Conservation (phyloP, 129 eudicot genomes). For the Chrysanthemum makinoi region DNA sequence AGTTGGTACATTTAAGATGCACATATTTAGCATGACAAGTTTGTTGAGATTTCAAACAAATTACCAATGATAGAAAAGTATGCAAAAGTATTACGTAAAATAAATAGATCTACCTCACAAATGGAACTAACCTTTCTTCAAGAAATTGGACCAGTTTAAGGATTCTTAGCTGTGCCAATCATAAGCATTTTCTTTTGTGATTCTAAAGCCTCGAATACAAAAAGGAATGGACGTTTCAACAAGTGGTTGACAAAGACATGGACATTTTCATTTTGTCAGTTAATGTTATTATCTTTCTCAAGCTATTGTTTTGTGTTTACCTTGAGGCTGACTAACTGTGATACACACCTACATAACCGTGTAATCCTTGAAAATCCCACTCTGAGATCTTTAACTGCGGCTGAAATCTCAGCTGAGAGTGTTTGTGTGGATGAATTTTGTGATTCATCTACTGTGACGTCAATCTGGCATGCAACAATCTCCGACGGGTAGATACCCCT, state of each 20-base stretch:
- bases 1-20: too few relatives aligned
- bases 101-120: too few relatives aligned
- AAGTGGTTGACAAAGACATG: constrained; percentile 23
- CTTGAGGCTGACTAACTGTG: constrained; percentile 41
- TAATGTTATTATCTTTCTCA: neutral
- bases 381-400: constrained; percentile 46
- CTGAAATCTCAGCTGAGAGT: constrained; percentile 39
- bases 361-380: constrained; percentile 59
- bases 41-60: too few relatives aligned
- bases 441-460: constrained; percentile 22
- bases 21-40: too few relatives aligned
- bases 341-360: constrained; percentile 59
- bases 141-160: too few relatives aligned
- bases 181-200: neutral
- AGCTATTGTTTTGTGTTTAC: constrained; percentile 15
- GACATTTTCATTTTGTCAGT: constrained; percentile 5
- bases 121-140: too few relatives aligned
- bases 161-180: neutral
- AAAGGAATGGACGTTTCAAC: constrained; percentile 19
- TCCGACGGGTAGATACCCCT: constrained; percentile 83
- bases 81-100: neutral
- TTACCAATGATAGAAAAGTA: too few relatives aligned
- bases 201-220: constrained; percentile 6
- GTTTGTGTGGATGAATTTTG: constrained; percentile 24
- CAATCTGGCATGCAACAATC: constrained; percentile 40